Evolutionary conservation across 2,329 filamentous ascomycete species (phyloP).

Genomic region (Coniochaeta ligniaria): DNA sequence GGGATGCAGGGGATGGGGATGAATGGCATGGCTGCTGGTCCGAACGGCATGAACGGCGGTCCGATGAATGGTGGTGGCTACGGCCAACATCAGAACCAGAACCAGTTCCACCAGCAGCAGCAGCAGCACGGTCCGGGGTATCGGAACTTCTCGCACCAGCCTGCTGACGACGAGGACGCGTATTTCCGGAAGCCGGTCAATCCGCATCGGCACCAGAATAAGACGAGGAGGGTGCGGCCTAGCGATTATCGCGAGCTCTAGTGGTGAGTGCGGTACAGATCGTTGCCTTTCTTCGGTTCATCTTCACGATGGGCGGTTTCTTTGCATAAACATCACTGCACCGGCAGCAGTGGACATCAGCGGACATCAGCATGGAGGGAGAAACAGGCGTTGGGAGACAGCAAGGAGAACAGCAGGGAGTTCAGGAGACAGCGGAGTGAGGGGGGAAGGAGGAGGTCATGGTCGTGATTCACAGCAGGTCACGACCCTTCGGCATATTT

Average conservation of each 20-base stretch:
- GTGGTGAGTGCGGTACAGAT: constrained; percentile 10
- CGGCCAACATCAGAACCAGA: constrained; percentile 23
- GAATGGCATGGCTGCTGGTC: constrained; percentile 22
- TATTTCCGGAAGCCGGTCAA: constrained; percentile 97
- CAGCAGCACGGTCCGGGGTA: constrained; percentile 13
- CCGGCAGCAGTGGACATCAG: neutral
- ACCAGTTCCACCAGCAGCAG: constrained; percentile 18
- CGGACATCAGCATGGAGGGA: neutral
- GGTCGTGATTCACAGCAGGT: neutral
- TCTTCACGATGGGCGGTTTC: neutral
- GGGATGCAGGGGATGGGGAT: constrained; percentile 28
- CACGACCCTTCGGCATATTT: neutral
- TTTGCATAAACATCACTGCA: neutral
- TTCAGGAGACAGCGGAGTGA: neutral
- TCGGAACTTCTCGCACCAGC: constrained; percentile 33
- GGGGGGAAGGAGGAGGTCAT: neutral
- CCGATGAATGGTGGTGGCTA: constrained; percentile 21
- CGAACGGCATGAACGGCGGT: constrained; percentile 5
- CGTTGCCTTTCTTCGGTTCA: neutral
- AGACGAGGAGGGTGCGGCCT: constrained; percentile 70
- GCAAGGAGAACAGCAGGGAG: neutral
- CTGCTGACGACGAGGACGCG: constrained; percentile 72
- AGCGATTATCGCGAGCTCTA: constrained; percentile 86
- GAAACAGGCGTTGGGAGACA: neutral
- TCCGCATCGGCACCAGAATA: constrained; percentile 80